phyloP scores from a whole-genome alignment of 805 yeast genomes.

The Suhomyces xylopsoci region DNA sequence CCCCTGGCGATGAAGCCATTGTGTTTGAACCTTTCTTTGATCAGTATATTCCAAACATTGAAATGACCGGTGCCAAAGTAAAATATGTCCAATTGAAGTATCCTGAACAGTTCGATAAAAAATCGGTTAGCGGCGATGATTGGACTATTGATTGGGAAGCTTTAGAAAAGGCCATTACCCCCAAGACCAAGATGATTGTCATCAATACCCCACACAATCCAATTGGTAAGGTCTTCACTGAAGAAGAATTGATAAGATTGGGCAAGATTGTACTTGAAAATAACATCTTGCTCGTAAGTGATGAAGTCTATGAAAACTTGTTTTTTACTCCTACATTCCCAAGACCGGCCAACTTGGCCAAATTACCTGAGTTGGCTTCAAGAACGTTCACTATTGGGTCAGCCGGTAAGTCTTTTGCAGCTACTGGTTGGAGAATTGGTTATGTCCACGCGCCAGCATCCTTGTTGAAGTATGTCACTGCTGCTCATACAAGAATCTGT shows the following conservation, averaged over 20 bases:
- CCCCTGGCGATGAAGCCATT: constrained; percentile 90
- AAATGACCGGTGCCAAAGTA: constrained; percentile 89
- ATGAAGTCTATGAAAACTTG: constrained; percentile 93
- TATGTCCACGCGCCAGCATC: constrained; percentile 91
- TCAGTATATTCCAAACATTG: constrained; percentile 92
- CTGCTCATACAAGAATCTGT: constrained; percentile 93
- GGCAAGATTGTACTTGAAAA: constrained; percentile 84
- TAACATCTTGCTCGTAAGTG: constrained; percentile 79
- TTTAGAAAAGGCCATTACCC: constrained; percentile 65
- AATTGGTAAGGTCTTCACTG: constrained; percentile 82
- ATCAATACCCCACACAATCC: constrained; percentile 97
- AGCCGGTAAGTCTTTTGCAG: constrained; percentile 98
- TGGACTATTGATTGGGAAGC: constrained; percentile 85
- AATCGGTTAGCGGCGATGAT: constrained; percentile 74
- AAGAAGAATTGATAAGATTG: constrained; percentile 66
- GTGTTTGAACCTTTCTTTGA: constrained; percentile 97
- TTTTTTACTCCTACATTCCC: constrained; percentile 69
- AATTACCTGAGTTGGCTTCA: constrained; percentile 66
- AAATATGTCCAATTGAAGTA: constrained; percentile 84
- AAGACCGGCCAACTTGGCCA: constrained; percentile 73
- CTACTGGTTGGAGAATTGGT: constrained; percentile 98
- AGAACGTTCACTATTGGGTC: constrained; percentile 90
- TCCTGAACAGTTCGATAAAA: constrained; percentile 63
- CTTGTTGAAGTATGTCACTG: constrained; percentile 71
- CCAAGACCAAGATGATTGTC: constrained; percentile 80